These are phyloP conservation scores for Linnemannia zychae DNA, from an alignment of 192 early-diverging fungal species.

Conservation along the genomic window DNA sequence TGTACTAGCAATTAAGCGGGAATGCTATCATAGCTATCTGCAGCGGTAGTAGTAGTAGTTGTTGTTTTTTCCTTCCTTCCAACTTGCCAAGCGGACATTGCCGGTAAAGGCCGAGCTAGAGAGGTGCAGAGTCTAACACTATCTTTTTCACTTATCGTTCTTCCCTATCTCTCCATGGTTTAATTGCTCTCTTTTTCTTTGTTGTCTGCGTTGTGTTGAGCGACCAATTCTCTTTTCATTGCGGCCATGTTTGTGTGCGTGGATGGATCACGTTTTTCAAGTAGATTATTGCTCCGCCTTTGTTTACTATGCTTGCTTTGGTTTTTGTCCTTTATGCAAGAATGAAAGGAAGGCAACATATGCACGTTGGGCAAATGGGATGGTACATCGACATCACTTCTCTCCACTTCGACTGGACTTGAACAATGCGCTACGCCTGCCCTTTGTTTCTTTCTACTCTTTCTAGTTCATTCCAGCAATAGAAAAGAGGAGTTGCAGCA, in stretches of 20 bases:
- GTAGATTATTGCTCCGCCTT: background rate
- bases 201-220: background rate
- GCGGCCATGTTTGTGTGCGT: background rate
- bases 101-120: background rate
- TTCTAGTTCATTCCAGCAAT: background rate
- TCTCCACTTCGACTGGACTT: background rate
- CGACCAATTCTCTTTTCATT: background rate
- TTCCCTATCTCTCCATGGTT: background rate
- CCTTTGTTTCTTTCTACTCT: background rate
- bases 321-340: constrained; percentile 2
- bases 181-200: background rate
- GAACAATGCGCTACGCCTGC: constrained; percentile 3
- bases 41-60: no score
- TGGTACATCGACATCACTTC: background rate
- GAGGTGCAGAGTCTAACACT: background rate
- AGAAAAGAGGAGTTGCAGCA: background rate
- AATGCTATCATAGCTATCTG: background rate
- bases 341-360: background rate
- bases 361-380: background rate
- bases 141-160: background rate
- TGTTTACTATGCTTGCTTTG: background rate
- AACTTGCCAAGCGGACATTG: background rate
- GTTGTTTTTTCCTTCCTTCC: background rate
- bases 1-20: background rate
- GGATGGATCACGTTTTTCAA: constrained; percentile 5